Base-by-base conservation (phyloP, 768 basidiomycete genomes). In the Hericium rajendrae region DNA sequence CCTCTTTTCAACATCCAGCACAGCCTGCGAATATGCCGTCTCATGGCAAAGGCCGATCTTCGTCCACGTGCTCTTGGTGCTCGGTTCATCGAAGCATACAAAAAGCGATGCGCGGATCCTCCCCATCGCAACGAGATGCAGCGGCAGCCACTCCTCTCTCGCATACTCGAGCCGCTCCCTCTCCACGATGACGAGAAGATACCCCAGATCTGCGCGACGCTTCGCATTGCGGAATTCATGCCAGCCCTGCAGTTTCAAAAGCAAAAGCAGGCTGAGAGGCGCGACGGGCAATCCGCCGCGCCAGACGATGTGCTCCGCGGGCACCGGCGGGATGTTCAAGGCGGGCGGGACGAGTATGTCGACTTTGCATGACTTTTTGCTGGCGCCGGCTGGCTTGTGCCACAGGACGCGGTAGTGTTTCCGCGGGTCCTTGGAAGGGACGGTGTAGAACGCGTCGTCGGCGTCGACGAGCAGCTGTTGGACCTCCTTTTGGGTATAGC, bases 321-420 rank as follows among this genome's bases (percentile, higher is more conserved):
- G 62, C 37, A 72, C 53, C 18, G 51, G 18, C 2, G 71, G 71
- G 48, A 70, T 62, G 46, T 64, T 61, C 26, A 70, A 53, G 22
- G 60, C 55, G 4, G 69, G 68, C 1, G 71, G 69, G 37, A 68
- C 50, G 15, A 72, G 65, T 53, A 72, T 63, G 58, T 72, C 71
- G 16, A 72, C 66, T 51, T 71, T 72, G 65, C 69, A 71, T 26
- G 26, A 4, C 26, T 26, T 26, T 2, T 4, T 26, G 6, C 18
- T 20, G 13, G n/a, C 18, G 48, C 22, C 1, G 1, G 38, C 20
- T 12, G 15, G 18, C 11, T 63, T 56, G 63, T 71, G 76, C 71
- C 73, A 78, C 1, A 78, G 65, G 0, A 78, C 73, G 38, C 68
- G 63, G 65, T 77, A 76, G 0, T 74, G 73, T n/a, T 74, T 72